phyloP scores from a whole-genome alignment of 768 basidiomycete genomes.

The Exidia glandulosa region DNA sequence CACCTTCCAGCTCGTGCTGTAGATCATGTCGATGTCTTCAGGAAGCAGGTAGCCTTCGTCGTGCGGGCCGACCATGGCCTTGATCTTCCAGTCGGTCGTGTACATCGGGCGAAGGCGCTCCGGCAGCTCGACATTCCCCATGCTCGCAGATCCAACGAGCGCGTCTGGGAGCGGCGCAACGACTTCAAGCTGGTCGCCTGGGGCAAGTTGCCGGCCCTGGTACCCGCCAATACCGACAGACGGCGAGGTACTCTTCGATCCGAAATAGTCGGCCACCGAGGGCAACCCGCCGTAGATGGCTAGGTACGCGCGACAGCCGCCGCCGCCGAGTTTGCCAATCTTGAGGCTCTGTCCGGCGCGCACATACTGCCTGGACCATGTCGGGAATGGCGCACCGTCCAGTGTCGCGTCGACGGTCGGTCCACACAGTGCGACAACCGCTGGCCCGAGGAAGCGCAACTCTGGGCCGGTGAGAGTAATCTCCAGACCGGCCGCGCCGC shows the following conservation, averaged over 20 bases:
- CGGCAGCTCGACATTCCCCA: constrained; percentile 12
- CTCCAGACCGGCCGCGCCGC: constrained; percentile 44
- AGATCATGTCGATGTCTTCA: constrained; percentile 39
- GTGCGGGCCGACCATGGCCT: constrained; percentile 51
- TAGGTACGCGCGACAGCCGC: constrained; percentile 46
- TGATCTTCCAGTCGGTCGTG: constrained; percentile 37
- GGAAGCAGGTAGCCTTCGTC: constrained; percentile 42
- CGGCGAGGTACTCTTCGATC: constrained; percentile 56
- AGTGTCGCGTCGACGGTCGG: constrained; percentile 32
- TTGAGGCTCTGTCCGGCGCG: constrained; percentile 33
- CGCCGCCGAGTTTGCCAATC: constrained; percentile 21
- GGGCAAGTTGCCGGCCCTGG: constrained; percentile 41
- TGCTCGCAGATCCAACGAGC: constrained; percentile 6
- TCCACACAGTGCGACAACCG: constrained; percentile 48
- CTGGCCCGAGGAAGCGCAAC: constrained; percentile 36
- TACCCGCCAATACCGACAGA: constrained; percentile 30
- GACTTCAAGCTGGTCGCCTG: constrained; percentile 41
- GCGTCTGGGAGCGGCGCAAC: constrained; percentile 6
- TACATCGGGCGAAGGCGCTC: constrained; percentile 28
- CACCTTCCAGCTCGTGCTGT: constrained; percentile 40
- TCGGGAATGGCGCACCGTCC: constrained; percentile 25
- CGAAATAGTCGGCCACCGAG: constrained; percentile 41
- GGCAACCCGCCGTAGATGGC: constrained; percentile 53
- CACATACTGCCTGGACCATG: constrained; percentile 41
- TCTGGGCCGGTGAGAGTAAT: constrained; percentile 33